Base-by-base conservation (phyloP, 1,284 basidiomycete species). In the Boletus sp. region DNA sequence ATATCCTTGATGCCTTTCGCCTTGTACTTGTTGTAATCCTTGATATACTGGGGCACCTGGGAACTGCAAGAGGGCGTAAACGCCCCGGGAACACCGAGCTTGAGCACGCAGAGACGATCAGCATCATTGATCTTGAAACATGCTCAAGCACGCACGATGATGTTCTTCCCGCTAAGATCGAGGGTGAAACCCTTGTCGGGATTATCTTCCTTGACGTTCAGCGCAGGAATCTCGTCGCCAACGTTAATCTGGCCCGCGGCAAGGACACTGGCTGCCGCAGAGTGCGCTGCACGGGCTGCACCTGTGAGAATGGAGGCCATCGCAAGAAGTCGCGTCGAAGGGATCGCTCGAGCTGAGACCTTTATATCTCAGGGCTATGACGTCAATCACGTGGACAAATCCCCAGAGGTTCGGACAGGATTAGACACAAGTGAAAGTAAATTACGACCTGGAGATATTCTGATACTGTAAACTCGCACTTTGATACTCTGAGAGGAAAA, bases 401-500 rank as follows among this genome's bases (percentile, higher is more conserved):
- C n/a, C n/a, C n/a, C n/a, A n/a, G n/a, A n/a, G n/a, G n/a, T n/a
- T n/a, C 16, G 13, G 10, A 19, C 27, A 5, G 46, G n/a, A 23
- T 19, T 10, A 26, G 17, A 17, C 22, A 32, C 20, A 50, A 9
- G 13, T n/a, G 8, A 29, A 16, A 25, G 49, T 43, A 50, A 45
- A 53, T 72, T 66, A 88, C 50, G 84, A 81, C 45, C 82, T 76
- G 33, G 82, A 80, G 48, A 88, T 73, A 60, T 86, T 89, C 62
- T 88, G 83, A 61, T 92, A 92, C 53, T 81, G 77, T 40, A 81
- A 59, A 55, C 77, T 81, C 7, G 88, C 78, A 37, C 77, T 78
- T 54, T 89, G 81, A 66, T 93, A 93, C 61, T 88, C 81, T 40
- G 71, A 64, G 48, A 80, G 76, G 64, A 93, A 92, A 49, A 92